Evolutionary conservation across 495 filamentous ascomycete genomes (phyloP).

Genomic region (Elaphomyces granulatus): DNA sequence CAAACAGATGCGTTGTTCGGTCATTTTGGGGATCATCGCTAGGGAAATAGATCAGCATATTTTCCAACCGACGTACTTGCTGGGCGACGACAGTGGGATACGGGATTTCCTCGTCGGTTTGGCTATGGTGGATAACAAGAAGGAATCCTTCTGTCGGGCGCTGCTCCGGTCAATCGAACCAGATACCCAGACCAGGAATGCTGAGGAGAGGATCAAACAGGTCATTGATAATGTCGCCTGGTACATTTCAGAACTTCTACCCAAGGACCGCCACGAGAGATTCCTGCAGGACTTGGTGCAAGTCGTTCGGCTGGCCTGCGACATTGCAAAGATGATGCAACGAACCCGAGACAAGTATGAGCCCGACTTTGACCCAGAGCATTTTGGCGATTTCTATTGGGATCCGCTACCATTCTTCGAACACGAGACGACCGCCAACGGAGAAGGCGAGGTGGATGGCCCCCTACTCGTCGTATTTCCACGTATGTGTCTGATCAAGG

Average conservation of each 20-base stretch:
- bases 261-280: constrained; percentile 4
- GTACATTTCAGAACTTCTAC: constrained; percentile 7
- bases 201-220: constrained; percentile 3
- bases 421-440: constrained; percentile 1
- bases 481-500: constrained; percentile 5
- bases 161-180: constrained; percentile 13
- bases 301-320: constrained; percentile 9
- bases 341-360: constrained; percentile 8
- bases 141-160: constrained; percentile 15
- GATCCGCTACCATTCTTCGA: constrained; percentile 4
- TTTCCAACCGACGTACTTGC: constrained; percentile 15
- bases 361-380: constrained; percentile 10
- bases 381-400: constrained; percentile 7
- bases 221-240: constrained; percentile 6
- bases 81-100: constrained; percentile 5
- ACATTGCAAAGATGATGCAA: constrained; percentile 10
- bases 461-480: constrained; percentile 9
- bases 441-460: constrained; percentile 2
- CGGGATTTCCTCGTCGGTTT: constrained; percentile 9
- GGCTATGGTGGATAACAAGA: constrained; percentile 10
- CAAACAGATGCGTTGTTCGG: constrained; percentile 14
- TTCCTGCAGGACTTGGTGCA: constrained; percentile 7
- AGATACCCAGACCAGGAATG: constrained; percentile 4
- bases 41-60: constrained; percentile 14
- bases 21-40: constrained; percentile 15